Conservation (phyloP, 176 grass and related monocot genomes). For the Avena atlantica region DNA sequence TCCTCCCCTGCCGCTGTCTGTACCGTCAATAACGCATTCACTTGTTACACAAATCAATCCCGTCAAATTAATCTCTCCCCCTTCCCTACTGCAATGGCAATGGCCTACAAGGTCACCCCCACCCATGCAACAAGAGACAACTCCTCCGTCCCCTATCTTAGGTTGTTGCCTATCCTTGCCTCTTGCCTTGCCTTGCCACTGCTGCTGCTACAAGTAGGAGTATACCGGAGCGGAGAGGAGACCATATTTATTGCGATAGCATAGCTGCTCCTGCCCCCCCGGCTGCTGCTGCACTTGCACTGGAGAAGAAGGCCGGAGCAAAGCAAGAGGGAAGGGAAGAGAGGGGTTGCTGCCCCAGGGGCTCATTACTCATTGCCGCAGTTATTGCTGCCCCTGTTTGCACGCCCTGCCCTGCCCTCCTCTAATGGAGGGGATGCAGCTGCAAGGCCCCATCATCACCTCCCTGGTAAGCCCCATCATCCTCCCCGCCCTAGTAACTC, state of each 20-base stretch:
- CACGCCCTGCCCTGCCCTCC: background rate
- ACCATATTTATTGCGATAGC: conserved; percentile 23
- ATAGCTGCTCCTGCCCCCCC: background rate
- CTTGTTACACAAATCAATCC: conserved; percentile 27
- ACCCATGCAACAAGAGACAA: conserved; percentile 58
- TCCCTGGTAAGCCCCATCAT: conserved; percentile 50
- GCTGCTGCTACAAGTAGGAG: background rate
- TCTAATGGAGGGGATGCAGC: conserved; percentile 68
- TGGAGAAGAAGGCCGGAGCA: conserved; percentile 11
- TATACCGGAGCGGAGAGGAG: background rate
- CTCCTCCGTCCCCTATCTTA: conserved; percentile 28
- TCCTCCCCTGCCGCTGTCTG: background rate
- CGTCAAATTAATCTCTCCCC: conserved; percentile 31
- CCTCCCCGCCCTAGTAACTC: conserved; percentile 1
- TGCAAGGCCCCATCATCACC: conserved; percentile 85
- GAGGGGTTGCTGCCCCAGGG: conserved; percentile 2
- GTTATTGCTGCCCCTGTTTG: conserved; percentile 51
- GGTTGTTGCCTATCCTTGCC: conserved; percentile 13
- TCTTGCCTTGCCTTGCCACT: conserved; percentile 16
- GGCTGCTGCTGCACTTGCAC: conserved; percentile 9
- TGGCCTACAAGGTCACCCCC: background rate
- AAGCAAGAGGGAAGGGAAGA: background rate
- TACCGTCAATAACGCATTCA: conserved; percentile 43
- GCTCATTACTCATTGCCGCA: conserved; percentile 41
- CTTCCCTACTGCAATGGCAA: background rate